phyloP scores from a whole-genome alignment of 768 basidiomycete species.

The Kwoniella europaea region DNA sequence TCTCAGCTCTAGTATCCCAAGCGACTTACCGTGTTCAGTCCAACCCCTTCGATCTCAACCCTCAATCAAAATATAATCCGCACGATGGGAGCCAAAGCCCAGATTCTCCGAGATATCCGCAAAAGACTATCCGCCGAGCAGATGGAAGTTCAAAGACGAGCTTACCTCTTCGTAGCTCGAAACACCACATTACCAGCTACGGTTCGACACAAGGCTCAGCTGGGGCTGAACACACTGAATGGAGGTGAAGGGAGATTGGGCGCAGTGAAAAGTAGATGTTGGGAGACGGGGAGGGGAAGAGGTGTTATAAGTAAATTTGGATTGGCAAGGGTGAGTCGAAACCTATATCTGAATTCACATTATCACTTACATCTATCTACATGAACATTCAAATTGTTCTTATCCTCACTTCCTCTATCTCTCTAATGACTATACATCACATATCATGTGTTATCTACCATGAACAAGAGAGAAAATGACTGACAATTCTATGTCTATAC shows the following conservation, averaged over 20 bases:
- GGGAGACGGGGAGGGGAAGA: conserved; percentile 80
- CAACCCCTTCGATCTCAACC: too few species aligned
- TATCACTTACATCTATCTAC: background rate
- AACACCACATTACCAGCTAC: conserved; percentile 86
- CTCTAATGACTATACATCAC: too few species aligned
- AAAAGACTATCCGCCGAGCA: conserved; percentile 48
- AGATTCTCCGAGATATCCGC: conserved; percentile 50
- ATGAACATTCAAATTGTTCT: too few species aligned
- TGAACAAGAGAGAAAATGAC: too few species aligned
- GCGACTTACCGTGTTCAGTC: too few species aligned
- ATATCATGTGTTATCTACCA: background rate
- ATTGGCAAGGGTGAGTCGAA: conserved; percentile 70
- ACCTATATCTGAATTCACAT: background rate
- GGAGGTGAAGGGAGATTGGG: conserved; percentile 77
- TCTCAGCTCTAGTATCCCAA: too few species aligned
- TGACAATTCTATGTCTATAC: background rate
- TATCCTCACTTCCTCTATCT: too few species aligned
- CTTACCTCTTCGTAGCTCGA: conserved; percentile 90
- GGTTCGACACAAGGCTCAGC: conserved; percentile 89
- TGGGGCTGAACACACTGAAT: conserved; percentile 87
- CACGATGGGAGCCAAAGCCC: conserved; percentile 30
- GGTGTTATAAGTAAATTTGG: conserved; percentile 89
- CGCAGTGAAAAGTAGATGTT: conserved; percentile 86
- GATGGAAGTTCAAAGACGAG: conserved; percentile 81
- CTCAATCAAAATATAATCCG: too few species aligned